Conservation (phyloP, 345 rosid genomes). For the Pistacia atlantica region DNA sequence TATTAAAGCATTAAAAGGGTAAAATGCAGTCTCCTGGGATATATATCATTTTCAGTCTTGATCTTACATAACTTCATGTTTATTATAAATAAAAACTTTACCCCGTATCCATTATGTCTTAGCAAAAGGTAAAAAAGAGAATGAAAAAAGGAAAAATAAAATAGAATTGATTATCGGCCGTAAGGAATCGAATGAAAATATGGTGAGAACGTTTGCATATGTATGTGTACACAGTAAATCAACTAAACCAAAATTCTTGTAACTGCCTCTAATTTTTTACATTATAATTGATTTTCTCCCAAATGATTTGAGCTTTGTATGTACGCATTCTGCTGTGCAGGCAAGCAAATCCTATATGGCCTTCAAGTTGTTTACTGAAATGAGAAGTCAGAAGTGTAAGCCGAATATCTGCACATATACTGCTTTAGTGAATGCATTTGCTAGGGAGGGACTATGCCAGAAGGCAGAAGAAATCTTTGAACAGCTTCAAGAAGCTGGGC, state of each 20-base stretch:
- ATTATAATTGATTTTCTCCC: neutral
- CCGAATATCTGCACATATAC: slow-evolving; percentile 92
- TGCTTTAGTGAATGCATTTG: slow-evolving; percentile 85
- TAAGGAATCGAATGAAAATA: neutral
- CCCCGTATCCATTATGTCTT: neutral
- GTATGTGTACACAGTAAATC: neutral
- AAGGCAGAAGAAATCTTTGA: slow-evolving; percentile 95
- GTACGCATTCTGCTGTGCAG: slow-evolving; percentile 39
- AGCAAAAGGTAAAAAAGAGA: neutral
- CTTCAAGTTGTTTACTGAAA: slow-evolving; percentile 73
- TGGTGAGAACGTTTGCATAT: neutral
- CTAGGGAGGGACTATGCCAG: slow-evolving; percentile 94
- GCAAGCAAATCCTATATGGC: slow-evolving; percentile 84
- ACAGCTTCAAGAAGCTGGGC: slow-evolving; percentile 84
- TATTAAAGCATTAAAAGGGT: too few relatives aligned
- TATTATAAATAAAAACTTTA: too few relatives aligned
- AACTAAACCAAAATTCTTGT: neutral
- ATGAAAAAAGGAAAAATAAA: too few relatives aligned
- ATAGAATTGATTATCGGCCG: neutral
- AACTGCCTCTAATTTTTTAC: neutral
- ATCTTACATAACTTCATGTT: neutral
- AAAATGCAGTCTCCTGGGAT: too few relatives aligned
- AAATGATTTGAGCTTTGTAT: neutral
- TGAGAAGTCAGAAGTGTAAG: slow-evolving; percentile 75
- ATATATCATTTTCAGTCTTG: neutral